Evolutionary conservation across 495 filamentous ascomycete species (phyloP).

Genomic region (Talaromyces ruber): DNA sequence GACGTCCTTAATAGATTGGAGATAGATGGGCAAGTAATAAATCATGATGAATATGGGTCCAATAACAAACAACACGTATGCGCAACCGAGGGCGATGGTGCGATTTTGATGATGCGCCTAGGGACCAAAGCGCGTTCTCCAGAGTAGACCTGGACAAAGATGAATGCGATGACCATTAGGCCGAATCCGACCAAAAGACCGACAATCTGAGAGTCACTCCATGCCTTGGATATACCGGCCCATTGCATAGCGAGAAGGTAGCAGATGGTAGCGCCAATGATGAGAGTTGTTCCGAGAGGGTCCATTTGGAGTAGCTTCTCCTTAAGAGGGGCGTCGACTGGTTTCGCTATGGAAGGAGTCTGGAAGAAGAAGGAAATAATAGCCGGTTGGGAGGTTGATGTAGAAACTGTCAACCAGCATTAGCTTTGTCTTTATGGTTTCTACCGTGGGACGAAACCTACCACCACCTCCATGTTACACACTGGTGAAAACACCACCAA

Average conservation of each 20-base stretch:
- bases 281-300: conserved; percentile 14
- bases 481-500: conserved; percentile 40
- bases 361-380: conserved; percentile 34
- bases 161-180: conserved; percentile 16
- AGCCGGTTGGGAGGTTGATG: conserved; percentile 40
- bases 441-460: conserved; percentile 6
- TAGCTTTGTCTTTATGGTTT: not conserved
- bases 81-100: conserved; percentile 11
- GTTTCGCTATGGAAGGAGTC: conserved; percentile 18
- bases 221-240: conserved; percentile 24
- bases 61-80: conserved; percentile 17
- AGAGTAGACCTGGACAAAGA: conserved; percentile 14
- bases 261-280: conserved; percentile 22
- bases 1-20: conserved; percentile 63
- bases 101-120: conserved; percentile 12
- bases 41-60: conserved; percentile 13
- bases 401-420: conserved; percentile 34
- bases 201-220: conserved; percentile 21
- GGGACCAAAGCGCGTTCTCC: conserved; percentile 19
- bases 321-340: conserved; percentile 14
- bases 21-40: conserved; percentile 50
- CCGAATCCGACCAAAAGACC: conserved; percentile 26
- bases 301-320: conserved; percentile 31
- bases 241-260: conserved; percentile 32
- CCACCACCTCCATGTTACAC: conserved; percentile 42